phyloP scores from a whole-genome alignment of 2,329 filamentous ascomycete genomes.

The Phyllosticta citriasiana region DNA sequence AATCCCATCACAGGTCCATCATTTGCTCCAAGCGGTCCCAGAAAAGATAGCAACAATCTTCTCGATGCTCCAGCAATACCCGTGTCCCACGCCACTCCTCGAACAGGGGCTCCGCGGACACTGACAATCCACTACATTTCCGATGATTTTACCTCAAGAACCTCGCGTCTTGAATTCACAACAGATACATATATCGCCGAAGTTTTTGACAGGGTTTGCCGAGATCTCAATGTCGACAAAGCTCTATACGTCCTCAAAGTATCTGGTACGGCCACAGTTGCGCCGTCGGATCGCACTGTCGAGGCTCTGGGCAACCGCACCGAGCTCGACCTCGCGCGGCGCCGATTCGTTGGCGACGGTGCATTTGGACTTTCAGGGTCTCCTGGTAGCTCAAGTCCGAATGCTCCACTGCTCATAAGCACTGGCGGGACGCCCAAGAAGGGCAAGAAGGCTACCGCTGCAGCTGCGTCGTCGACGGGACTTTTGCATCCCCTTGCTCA shows the following conservation, averaged over 20 bases:
- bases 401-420: slow-evolving; percentile 49
- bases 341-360: slow-evolving; percentile 66
- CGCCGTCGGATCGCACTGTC: slow-evolving; percentile 66
- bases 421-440: slow-evolving; percentile 40
- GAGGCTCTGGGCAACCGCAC: slow-evolving; percentile 66
- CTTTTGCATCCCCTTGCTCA: slow-evolving; percentile 54
- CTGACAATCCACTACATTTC: slow-evolving; percentile 65
- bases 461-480: slow-evolving; percentile 39
- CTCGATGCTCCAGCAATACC: slow-evolving; percentile 35
- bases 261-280: slow-evolving; percentile 62
- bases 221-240: slow-evolving; percentile 69
- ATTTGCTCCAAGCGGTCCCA: slow-evolving; percentile 35
- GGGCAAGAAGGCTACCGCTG: slow-evolving; percentile 46
- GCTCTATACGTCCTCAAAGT: slow-evolving; percentile 70
- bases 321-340: slow-evolving; percentile 65
- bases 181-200: slow-evolving; percentile 78
- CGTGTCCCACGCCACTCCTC: slow-evolving; percentile 38
- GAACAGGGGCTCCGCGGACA: slow-evolving; percentile 60
- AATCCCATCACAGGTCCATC: slow-evolving; percentile 43
- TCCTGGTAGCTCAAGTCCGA: slow-evolving; percentile 60
- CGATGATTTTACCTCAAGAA: slow-evolving; percentile 56
- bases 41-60: slow-evolving; percentile 35
- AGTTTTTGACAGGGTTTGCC: slow-evolving; percentile 67
- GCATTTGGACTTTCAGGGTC: slow-evolving; percentile 59
- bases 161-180: slow-evolving; percentile 64